phyloP scores from a whole-genome alignment of 176 grass and related monocot genomes.

The Bothriochloa decipiens region DNA sequence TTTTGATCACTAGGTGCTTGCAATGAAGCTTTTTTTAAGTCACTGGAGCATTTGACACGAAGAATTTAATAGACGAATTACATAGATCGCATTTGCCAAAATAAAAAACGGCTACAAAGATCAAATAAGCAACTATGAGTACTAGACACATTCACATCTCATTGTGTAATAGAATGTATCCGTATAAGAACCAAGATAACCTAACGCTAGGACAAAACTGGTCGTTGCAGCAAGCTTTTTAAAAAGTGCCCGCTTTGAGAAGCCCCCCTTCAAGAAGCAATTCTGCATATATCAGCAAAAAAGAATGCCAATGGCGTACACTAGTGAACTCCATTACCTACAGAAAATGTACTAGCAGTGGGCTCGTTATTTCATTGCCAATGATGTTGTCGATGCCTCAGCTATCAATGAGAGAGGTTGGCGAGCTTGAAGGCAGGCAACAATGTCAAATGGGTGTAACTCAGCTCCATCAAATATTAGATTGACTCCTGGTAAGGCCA shows the following conservation, averaged over 20 bases:
- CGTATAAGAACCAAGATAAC: background rate
- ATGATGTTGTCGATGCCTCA: slow-evolving; percentile 67
- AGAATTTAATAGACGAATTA: background rate
- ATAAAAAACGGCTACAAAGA: background rate
- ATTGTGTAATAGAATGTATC: background rate
- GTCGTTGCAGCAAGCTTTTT: background rate
- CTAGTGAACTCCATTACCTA: background rate
- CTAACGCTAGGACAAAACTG: background rate
- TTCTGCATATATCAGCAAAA: background rate
- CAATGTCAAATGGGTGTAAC: slow-evolving; percentile 80
- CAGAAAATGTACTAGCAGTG: background rate
- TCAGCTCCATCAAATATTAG: slow-evolving; percentile 85
- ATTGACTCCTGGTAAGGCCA: slow-evolving; percentile 86
- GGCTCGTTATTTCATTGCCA: slow-evolving; percentile 52
- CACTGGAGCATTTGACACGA: background rate
- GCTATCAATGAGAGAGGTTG: slow-evolving; percentile 84
- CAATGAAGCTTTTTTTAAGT: background rate
- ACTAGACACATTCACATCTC: background rate
- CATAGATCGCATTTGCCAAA: background rate
- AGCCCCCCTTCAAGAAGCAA: slow-evolving; percentile 9
- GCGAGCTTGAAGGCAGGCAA: slow-evolving; percentile 79
- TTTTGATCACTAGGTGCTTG: background rate
- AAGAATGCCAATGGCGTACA: background rate
- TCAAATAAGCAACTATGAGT: background rate
- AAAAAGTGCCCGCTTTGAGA: slow-evolving; percentile 5